Conservation (phyloP, 139 green algal species). For the Closterium sp. region DNA sequence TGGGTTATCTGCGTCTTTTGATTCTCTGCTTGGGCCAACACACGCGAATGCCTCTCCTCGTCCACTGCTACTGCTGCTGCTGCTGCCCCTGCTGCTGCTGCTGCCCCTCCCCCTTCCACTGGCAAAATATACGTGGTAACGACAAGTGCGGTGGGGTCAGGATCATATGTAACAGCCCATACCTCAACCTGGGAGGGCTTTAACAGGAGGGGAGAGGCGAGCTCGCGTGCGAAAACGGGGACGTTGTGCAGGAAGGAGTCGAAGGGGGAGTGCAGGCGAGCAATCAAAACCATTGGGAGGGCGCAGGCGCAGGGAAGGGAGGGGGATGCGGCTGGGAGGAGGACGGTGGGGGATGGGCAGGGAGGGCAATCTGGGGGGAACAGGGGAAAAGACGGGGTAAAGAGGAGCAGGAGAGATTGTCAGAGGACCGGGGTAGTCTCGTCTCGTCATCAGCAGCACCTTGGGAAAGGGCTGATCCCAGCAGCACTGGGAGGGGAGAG, state of each 20-base stretch:
- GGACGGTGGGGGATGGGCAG: background rate
- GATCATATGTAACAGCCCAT: background rate
- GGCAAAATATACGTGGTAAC: background rate
- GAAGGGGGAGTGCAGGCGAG: background rate
- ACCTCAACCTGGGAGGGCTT: background rate
- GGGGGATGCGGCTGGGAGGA: background rate
- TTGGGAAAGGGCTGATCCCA: too few species aligned
- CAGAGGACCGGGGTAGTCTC: too few species aligned
- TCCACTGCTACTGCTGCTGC: too few species aligned
- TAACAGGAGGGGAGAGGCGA: background rate
- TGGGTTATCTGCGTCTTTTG: too few species aligned
- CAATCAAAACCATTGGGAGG: background rate
- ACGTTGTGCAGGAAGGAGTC: background rate
- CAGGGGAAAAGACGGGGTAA: too few species aligned
- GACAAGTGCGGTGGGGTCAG: background rate
- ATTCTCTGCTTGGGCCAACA: too few species aligned
- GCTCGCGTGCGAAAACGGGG: background rate
- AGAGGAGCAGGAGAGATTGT: too few species aligned
- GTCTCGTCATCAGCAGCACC: too few species aligned
- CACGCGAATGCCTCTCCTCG: too few species aligned
- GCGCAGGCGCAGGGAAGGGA: background rate
- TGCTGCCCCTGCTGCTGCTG: background rate
- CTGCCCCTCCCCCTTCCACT: background rate
- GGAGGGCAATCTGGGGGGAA: background rate
- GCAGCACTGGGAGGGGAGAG: too few species aligned